Conservation (phyloP, 495 filamentous ascomycete species). For the Tuber magnatum region DNA sequence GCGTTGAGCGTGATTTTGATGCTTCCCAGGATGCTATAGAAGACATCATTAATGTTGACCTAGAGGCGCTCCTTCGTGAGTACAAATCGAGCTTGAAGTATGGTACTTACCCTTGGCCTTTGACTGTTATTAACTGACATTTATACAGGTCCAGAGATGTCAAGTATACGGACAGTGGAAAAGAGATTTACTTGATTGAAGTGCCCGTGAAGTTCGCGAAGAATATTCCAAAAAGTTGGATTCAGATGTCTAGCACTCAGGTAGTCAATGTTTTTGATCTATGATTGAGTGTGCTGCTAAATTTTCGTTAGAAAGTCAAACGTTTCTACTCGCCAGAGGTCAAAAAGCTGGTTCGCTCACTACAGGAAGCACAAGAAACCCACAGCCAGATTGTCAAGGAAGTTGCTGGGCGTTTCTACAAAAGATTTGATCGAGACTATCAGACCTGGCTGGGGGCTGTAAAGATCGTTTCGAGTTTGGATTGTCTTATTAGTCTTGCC, state of each 20-base stretch:
- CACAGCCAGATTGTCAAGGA: conserved; percentile 89
- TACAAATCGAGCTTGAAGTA: conserved; percentile 58
- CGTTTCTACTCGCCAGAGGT: conserved; percentile 90
- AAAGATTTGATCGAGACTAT: conserved; percentile 82
- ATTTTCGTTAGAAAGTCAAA: conserved; percentile 56
- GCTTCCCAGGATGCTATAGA: conserved; percentile 70
- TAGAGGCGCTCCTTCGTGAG: conserved; percentile 64
- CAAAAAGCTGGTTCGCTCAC: conserved; percentile 66
- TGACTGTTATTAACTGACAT: conserved; percentile 5
- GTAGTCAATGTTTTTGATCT: neutral
- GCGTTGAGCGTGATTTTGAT: conserved; percentile 90
- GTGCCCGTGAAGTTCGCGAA: conserved; percentile 71
- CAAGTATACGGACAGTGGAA: conserved; percentile 81
- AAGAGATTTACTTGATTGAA: conserved; percentile 95
- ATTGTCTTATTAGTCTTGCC: conserved; percentile 88
- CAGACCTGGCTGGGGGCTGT: conserved; percentile 79
- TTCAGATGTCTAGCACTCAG: conserved; percentile 90
- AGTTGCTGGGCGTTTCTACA: conserved; percentile 73
- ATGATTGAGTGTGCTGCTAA: neutral
- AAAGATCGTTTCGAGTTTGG: conserved; percentile 79
- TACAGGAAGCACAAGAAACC: conserved; percentile 90
- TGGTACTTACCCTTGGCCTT: neutral
- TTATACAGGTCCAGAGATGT: conserved; percentile 52
- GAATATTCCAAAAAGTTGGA: conserved; percentile 74
- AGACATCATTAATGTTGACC: conserved; percentile 56